Evolutionary conservation across 169 alveolate genomes (phyloP), one percentile per base, ranked within the genome.

Genomic region (Cryptosporidium canis): DNA sequence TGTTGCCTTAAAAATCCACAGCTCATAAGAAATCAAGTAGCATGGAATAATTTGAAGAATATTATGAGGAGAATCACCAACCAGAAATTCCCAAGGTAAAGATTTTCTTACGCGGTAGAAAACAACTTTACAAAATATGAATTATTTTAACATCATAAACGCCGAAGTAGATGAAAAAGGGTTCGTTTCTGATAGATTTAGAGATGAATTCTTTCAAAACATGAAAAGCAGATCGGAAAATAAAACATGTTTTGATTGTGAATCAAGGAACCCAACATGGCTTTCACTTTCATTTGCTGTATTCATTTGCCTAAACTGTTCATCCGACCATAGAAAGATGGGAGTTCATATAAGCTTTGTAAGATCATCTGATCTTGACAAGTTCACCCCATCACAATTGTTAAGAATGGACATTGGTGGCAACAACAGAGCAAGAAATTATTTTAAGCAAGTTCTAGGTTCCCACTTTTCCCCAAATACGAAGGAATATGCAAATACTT

Each of bases 271-370:
- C 65, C 99, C 99, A 4, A 96, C 96, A 71, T 98, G 99, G 99
- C 94, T 97, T 29, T 95, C 99, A 58, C 91, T 98, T 21, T 94
- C 98, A 43, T 97, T 94, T 92, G 98, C 98, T 48, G 95, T 97
- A 47, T 97, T 96, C 93, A 92, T 98, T 83, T 98, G 99, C 91
- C 95, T 96, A 55, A 95, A 96, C 93, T 98, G 99, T 84, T 96
- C 99, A 4, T 97, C 98, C 8, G 91, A 94, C 39, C 99, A 98
- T 90, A 93, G 99, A 58, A 94, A 96, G 83, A 92, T 97, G 85
- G 99, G 99, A 24, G 97, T 98, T 1, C 99, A 96, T 85, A 94
- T 97, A 24, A 95, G 99, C 43, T 97, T 97, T 92, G 99, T 98
- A 48, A 70, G 98, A 56, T 95, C 98, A 53, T 85, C 93, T 44